These are phyloP conservation scores for Chaetomium cochliodes DNA, from an alignment of 495 filamentous ascomycete genomes.

Conservation along the genomic window DNA sequence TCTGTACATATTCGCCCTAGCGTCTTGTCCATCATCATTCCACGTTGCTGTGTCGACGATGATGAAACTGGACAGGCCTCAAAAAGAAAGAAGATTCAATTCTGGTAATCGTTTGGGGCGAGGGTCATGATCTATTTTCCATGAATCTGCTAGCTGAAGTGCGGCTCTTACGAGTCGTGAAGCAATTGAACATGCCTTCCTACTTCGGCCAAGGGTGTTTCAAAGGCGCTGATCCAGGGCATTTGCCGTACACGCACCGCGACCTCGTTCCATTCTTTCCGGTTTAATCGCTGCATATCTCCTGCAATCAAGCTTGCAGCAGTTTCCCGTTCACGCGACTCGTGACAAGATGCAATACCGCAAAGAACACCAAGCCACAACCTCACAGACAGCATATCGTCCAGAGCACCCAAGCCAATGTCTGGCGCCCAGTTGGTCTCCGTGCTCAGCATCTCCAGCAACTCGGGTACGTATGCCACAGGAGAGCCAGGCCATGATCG, in stretches of 20 bases:
- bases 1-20: no score
- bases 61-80: neutral
- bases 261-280: neutral
- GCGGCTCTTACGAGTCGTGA: neutral
- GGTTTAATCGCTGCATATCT: neutral
- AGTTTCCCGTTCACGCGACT: neutral
- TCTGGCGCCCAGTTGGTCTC: neutral
- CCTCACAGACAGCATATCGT: neutral
- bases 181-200: neutral
- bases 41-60: neutral
- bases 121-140: neutral
- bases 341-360: neutral
- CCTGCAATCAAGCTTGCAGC: neutral
- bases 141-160: neutral
- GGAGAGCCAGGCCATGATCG: constrained; percentile 1
- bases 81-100: neutral
- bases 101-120: neutral
- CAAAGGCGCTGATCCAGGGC: constrained; percentile 1
- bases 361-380: neutral
- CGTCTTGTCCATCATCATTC: neutral
- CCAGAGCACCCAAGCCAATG: neutral
- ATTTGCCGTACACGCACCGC: constrained; percentile 3
- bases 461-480: neutral
- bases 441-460: neutral
- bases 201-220: neutral